Percentiles rank a stretch among this genome's conserved stretches.
Evolutionary conservation across 257 asterid genomes (phyloP).

Genomic region (Cinchona pubescens): DNA sequence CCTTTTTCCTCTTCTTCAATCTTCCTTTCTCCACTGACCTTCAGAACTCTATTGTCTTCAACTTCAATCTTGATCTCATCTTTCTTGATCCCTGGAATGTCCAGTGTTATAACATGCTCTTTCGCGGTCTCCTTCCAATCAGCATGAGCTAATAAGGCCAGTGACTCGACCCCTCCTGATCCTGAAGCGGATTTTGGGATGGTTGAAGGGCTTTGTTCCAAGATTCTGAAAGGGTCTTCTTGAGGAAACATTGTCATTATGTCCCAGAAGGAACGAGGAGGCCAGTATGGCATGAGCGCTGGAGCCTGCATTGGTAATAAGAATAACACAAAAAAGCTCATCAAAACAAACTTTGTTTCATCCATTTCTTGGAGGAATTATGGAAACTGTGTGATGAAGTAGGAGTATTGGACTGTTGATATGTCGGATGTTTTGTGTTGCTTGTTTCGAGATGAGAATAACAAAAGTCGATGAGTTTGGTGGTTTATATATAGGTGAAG

Average conservation of each 20-base stretch:
- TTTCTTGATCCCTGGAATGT: conserved; percentile 67
- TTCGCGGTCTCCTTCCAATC: conserved; percentile 74
- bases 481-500: conserved; percentile 2
- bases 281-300: conserved; percentile 31
- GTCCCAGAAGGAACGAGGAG: conserved; percentile 25
- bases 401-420: no score
- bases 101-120: conserved; percentile 58
- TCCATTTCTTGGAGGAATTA: conserved; percentile 1
- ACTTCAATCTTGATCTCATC: conserved; percentile 65
- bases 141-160: conserved; percentile 53
- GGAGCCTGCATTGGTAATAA: conserved; percentile 5
- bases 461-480: not conserved
- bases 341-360: not conserved
- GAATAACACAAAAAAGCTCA: not conserved
- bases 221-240: conserved; percentile 39
- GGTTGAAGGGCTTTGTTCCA: conserved; percentile 34
- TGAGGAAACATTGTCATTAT: conserved; percentile 22
- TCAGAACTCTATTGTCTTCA: conserved; percentile 55
- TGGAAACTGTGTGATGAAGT: no score
- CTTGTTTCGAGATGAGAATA: no score
- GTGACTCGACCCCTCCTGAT: conserved; percentile 13
- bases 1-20: conserved; percentile 55
- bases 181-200: no score
- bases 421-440: not conserved
- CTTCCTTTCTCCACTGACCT: conserved; percentile 68